Base-by-base conservation (phyloP, 306 rosid species). In the Betula pendula region DNA sequence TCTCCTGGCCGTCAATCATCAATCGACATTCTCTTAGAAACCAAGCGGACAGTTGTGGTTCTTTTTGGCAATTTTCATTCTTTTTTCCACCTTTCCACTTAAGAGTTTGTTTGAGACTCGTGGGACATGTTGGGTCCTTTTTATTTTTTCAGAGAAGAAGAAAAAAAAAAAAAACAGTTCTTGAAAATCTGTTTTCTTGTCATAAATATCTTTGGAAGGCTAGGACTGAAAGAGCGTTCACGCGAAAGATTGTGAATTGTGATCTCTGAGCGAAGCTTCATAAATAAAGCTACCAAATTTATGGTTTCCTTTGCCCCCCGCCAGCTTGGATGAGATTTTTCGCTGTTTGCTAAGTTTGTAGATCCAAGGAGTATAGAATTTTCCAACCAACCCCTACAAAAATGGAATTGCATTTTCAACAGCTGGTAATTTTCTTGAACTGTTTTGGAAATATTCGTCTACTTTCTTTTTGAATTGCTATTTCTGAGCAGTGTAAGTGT, bases 361-460 rank as follows among this genome's bases (percentile, higher is more conserved):
- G 80, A 68, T 73, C 70, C 81, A 38, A 38, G n/a, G 48, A 8
- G 48, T 65, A 71, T 13, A 45, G 49, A 40, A 42, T 53, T 56
- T 74, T 77, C 55, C 73, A 35, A 62, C 75, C 75, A 75, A 77
- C 22, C 63, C 77, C 72, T 31, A 62, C 40, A 76, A 29, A 80
- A 67, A 51, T 75, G 78, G 70, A 68, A 47, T 73, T 63, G 75
- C 85, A 80, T 71, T 77, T 75, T 80, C 72, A 72, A 27, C 73
- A 24, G 38, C 84, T 77, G 95, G 86, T 88, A 88, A 82, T 80
- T 77, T 68, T 74, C 80, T 66, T 70, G 47, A 76, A 79, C 73
- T 73, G 70, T 51, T 74, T 35, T 81, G 44, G 52, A 74, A 49
- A 19, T 79, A 17, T 75, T 1, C n/a, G 4, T 17, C 44, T 35